These are phyloP conservation scores for Penicillium silybi DNA, from an alignment of 495 filamentous ascomycete genomes.

Conservation along the genomic window DNA sequence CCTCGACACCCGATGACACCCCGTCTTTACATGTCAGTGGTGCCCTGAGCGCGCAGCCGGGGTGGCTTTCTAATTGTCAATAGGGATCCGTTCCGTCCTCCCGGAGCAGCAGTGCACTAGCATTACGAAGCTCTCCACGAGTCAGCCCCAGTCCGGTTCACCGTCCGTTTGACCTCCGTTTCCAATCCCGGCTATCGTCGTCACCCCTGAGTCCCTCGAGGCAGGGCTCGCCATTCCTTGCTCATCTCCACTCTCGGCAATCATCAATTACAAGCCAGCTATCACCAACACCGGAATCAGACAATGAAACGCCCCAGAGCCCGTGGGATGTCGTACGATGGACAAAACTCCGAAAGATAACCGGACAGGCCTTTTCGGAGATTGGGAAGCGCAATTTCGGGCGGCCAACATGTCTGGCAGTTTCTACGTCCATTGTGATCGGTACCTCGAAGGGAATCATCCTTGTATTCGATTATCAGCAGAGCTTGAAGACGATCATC, in stretches of 20 bases:
- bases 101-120: constrained; percentile 59
- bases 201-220: constrained; percentile 58
- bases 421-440: constrained; percentile 84
- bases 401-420: constrained; percentile 81
- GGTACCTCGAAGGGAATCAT: constrained; percentile 94
- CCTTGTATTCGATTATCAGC: constrained; percentile 93
- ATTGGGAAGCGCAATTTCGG: constrained; percentile 90
- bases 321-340: constrained; percentile 97
- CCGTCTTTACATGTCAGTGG: constrained; percentile 77
- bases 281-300: constrained; percentile 48
- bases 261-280: constrained; percentile 61
- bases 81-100: constrained; percentile 84
- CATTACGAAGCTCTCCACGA: constrained; percentile 45
- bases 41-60: constrained; percentile 5
- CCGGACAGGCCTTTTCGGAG: constrained; percentile 90
- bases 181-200: constrained; percentile 77
- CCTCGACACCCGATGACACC: constrained; percentile 82
- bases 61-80: constrained; percentile 21
- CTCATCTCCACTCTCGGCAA: constrained; percentile 70
- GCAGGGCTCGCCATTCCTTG: constrained; percentile 73
- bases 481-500: constrained; percentile 88
- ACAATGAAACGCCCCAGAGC: constrained; percentile 59
- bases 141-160: constrained; percentile 71
- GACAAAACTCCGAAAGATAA: constrained; percentile 89
- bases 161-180: constrained; percentile 89